These are phyloP conservation scores for Immersiporthe knoxdaviesiana DNA, from an alignment of 2,329 filamentous ascomycete genomes.

Conservation along the genomic window DNA sequence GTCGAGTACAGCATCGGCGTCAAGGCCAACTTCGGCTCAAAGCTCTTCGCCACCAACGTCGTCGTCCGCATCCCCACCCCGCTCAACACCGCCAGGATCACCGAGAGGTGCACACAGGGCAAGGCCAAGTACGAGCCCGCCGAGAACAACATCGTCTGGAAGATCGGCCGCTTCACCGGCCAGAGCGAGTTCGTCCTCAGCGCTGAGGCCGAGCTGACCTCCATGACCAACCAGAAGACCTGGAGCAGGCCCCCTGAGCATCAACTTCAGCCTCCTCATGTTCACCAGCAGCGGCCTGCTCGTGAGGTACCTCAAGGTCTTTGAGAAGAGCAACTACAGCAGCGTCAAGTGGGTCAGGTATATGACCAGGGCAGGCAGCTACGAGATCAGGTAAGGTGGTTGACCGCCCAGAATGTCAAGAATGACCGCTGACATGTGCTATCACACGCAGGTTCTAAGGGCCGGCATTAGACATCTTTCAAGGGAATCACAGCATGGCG, in stretches of 20 bases:
- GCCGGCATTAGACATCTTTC: background rate
- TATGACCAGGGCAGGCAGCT: constrained; percentile 97
- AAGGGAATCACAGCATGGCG: background rate
- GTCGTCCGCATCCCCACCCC: constrained; percentile 93
- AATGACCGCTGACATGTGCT: background rate
- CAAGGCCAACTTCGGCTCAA: constrained; percentile 93
- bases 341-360: constrained; percentile 99
- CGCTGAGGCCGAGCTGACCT: constrained; percentile 89
- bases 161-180: constrained; percentile 97
- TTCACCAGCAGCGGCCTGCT: constrained; percentile 93
- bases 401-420: too few relatives aligned
- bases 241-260: constrained; percentile 92
- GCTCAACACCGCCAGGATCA: constrained; percentile 93
- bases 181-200: constrained; percentile 95
- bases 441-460: constrained; percentile 7
- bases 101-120: constrained; percentile 89
- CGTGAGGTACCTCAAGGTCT: constrained; percentile 95
- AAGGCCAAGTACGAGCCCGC: constrained; percentile 98
- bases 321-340: constrained; percentile 98
- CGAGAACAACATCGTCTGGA: constrained; percentile 98
- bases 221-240: constrained; percentile 97
- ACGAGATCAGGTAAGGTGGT: constrained; percentile 79
- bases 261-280: constrained; percentile 95
- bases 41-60: constrained; percentile 97
- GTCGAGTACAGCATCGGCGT: constrained; percentile 99